Evolutionary conservation across 176 grass and related monocot genomes (phyloP).

Genomic region (Chrysopogon serrulatus): DNA sequence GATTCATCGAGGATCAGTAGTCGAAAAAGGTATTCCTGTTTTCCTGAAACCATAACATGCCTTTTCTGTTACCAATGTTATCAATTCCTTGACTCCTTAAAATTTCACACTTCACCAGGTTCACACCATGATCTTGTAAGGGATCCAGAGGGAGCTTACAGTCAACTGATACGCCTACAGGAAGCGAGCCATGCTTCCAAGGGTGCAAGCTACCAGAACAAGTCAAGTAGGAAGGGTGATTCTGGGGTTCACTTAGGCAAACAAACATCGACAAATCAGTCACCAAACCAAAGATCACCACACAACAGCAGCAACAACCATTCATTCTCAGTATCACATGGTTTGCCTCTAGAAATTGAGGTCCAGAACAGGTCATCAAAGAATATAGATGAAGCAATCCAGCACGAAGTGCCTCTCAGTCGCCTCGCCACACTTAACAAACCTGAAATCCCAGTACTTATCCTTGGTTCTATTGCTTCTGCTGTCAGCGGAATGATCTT

Average conservation of each 20-base stretch:
- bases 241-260: slow-evolving; percentile 38
- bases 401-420: slow-evolving; percentile 46
- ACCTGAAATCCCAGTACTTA: slow-evolving; percentile 62
- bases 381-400: slow-evolving; percentile 21
- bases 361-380: slow-evolving; percentile 26
- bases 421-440: slow-evolving; percentile 67
- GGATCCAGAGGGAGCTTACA: slow-evolving; percentile 67
- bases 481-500: slow-evolving; percentile 65
- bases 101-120: slow-evolving; percentile 42
- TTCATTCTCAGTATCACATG: slow-evolving; percentile 41
- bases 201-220: slow-evolving; percentile 30
- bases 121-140: slow-evolving; percentile 55
- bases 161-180: slow-evolving; percentile 60
- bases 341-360: slow-evolving; percentile 37
- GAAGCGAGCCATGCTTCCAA: slow-evolving; percentile 38
- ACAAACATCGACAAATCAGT: slow-evolving; percentile 18
- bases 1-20: slow-evolving; percentile 61
- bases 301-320: slow-evolving; percentile 35
- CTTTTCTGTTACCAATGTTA: background rate
- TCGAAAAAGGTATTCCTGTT: slow-evolving; percentile 66
- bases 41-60: background rate
- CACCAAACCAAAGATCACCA: slow-evolving; percentile 41
- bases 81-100: background rate
- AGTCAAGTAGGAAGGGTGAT: slow-evolving; percentile 31
- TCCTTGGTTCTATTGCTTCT: slow-evolving; percentile 68